phyloP scores from a whole-genome alignment of 2,329 filamentous ascomycete genomes.

The Colletotrichum godetiae region DNA sequence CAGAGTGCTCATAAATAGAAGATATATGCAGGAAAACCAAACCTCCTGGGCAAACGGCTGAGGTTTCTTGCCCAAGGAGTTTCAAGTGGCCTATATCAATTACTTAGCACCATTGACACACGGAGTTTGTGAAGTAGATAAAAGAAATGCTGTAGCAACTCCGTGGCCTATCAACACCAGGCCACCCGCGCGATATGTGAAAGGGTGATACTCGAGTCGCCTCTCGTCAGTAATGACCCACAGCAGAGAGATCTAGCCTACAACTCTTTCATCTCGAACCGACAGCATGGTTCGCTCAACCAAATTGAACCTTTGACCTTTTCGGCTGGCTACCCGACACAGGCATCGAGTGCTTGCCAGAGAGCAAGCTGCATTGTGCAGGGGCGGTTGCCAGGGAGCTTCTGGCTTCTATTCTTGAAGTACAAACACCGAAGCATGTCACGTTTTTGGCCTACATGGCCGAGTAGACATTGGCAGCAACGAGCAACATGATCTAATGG shows the following conservation, averaged over 20 bases:
- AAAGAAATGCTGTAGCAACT: background rate
- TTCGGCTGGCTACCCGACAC: background rate
- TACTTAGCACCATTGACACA: background rate
- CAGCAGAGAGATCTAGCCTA: background rate
- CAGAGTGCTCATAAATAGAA: background rate
- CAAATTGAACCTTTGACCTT: background rate
- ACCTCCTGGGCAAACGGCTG: background rate
- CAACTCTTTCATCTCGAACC: background rate
- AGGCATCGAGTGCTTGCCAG: background rate
- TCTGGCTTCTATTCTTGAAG: slow-evolving; percentile 5
- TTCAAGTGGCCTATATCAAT: background rate
- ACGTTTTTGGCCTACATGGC: background rate
- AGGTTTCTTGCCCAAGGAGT: background rate
- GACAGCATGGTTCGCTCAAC: background rate
- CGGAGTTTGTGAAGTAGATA: background rate
- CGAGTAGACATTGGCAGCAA: background rate
- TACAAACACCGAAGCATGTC: slow-evolving; percentile 7
- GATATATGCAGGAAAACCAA: background rate
- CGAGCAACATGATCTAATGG: background rate
- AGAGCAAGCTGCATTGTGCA: slow-evolving; percentile 1
- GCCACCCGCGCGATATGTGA: no score
- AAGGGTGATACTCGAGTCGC: background rate
- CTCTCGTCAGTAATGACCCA: background rate
- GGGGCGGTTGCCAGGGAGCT: background rate
- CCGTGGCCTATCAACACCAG: background rate